Evolutionary conservation across 2,329 filamentous ascomycete species (phyloP), one percentile per base, ranked within the genome.

Genomic region (Phaeosphaeria sp.): DNA sequence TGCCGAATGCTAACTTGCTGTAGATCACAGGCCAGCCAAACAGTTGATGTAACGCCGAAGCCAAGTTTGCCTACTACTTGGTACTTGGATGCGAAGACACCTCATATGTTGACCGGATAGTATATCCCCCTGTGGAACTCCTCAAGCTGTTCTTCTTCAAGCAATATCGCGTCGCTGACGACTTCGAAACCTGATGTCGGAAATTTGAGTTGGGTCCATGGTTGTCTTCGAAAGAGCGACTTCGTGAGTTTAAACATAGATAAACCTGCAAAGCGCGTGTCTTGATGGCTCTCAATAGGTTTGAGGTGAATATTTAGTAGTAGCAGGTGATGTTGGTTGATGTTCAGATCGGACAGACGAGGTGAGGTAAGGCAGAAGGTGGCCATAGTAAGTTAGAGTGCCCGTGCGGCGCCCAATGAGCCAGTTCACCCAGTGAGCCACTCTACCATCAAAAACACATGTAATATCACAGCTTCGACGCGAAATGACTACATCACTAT

Each of bases 61-160:
- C 59, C 56, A n/a, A 64, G 56, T 43, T 65, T 63, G 46, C 58
- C 61, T 46, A 63, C 62, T 43, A 63, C 57, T 49, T 63, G 55
- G 49, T 65, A 63, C 33, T 57, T 56, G 3, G 56, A 58, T 18
- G 39, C 52, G 30, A 65, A 55, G 8, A 60, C 49, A 25, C 60
- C 60, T 49, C 60, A 58, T 44, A 65, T 61, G 33, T 57, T 54
- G 24, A 61, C 63, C 18, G 60, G 54, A 20, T 52, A 65, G 53
- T 56, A 59, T 25, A 53, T 1, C 1, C 36, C 48, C 21, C 44
- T 53, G 15, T 47, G 27, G 43, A 56, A 60, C n/a, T 54, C 33
- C 1, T 49, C 30, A 53, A 64, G 49, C 52, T 54, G 50, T 46
- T 64, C 61, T 60, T 64, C 59, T 8, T 59, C 46, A 49, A 51